phyloP scores from a whole-genome alignment of 1,139 yeast genomes.

The Diutina pseudorugosa region DNA sequence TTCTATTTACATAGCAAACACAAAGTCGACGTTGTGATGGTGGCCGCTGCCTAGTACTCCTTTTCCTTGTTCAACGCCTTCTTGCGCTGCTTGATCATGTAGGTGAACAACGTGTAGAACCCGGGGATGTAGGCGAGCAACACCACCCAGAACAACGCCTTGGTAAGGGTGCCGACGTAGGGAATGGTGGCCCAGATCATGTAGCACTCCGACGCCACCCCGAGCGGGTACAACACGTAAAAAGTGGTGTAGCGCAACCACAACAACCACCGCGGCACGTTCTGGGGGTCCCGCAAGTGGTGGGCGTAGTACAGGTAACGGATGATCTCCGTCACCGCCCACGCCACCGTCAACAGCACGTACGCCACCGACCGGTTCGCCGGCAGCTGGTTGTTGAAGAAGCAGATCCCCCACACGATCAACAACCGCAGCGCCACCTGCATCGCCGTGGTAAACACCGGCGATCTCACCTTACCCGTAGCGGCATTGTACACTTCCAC shows the following conservation, averaged over 20 bases:
- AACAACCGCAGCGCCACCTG: slow-evolving; percentile 82
- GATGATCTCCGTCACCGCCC: slow-evolving; percentile 86
- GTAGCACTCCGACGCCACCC: slow-evolving; percentile 73
- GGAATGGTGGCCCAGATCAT: slow-evolving; percentile 55
- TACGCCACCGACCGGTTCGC: slow-evolving; percentile 52
- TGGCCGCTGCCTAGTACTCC: not conserved
- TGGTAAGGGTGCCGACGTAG: slow-evolving; percentile 38
- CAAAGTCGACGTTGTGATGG: not conserved
- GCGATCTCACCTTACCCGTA: slow-evolving; percentile 73
- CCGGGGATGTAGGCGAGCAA: slow-evolving; percentile 76
- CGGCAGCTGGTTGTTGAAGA: slow-evolving; percentile 55
- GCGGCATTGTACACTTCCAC: slow-evolving; percentile 73
- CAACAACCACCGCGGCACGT: slow-evolving; percentile 51
- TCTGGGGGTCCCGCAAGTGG: slow-evolving; percentile 40
- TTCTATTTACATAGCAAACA: not conserved
- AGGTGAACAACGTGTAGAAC: slow-evolving; percentile 69
- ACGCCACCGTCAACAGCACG: slow-evolving; percentile 60
- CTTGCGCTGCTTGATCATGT: slow-evolving; percentile 82
- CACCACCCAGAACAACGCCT: slow-evolving; percentile 35
- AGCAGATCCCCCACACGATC: slow-evolving; percentile 76
- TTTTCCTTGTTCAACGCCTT: slow-evolving; percentile 35
- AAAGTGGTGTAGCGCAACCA: slow-evolving; percentile 79
- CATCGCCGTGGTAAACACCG: slow-evolving; percentile 67
- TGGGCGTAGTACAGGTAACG: slow-evolving; percentile 79
- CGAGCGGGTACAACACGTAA: slow-evolving; percentile 75